Conservation (phyloP, 305 asterid genomes). For the Rubia occidens region DNA sequence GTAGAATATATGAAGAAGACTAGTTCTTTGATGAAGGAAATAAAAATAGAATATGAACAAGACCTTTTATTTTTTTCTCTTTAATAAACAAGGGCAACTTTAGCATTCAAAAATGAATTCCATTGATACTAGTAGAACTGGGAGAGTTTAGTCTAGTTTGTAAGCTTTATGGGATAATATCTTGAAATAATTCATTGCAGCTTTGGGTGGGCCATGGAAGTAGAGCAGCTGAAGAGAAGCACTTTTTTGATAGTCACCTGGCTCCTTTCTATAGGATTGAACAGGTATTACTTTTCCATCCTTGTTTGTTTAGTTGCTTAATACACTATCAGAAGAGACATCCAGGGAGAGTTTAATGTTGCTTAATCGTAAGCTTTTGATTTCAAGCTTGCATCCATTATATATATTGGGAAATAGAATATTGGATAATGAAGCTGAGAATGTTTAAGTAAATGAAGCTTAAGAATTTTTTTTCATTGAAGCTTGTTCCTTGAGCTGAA, state of each 20-base stretch:
- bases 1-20: background rate
- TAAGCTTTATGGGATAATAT: conserved; percentile 13
- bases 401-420: background rate
- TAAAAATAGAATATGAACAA: background rate
- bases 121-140: background rate
- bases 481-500: background rate
- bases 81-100: background rate
- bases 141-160: background rate
- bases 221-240: conserved; percentile 95
- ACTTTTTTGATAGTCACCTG: conserved; percentile 81
- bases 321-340: background rate
- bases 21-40: background rate
- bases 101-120: background rate
- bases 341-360: background rate
- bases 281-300: conserved; percentile 37
- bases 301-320: background rate
- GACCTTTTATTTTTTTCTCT: background rate
- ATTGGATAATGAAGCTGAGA: background rate
- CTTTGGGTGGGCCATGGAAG: conserved; percentile 98
- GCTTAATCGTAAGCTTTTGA: background rate
- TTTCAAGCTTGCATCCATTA: background rate
- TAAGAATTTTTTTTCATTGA: background rate
- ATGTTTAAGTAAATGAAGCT: background rate
- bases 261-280: conserved; percentile 97
- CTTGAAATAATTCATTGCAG: conserved; percentile 28